Conservation (phyloP, 805 yeast genomes). For the Cyberlindnera bimundalis region DNA sequence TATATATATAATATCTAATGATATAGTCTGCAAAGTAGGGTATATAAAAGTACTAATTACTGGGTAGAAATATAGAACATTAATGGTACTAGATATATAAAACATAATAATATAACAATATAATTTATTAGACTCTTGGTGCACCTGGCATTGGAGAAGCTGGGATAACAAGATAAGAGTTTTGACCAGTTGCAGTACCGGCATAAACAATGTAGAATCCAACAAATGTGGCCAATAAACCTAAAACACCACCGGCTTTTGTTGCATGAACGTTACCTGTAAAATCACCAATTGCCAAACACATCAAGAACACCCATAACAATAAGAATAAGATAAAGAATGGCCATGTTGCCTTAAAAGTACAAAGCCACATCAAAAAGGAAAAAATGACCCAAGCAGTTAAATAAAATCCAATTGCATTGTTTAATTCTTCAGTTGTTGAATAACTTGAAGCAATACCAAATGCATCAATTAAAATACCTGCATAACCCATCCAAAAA, state of each 20-base stretch:
- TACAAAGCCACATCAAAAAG: slow-evolving; percentile 51
- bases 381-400: slow-evolving; percentile 66
- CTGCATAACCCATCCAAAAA: slow-evolving; percentile 75
- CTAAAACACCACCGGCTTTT: slow-evolving; percentile 62
- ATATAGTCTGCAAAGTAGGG: too few relatives aligned
- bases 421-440: slow-evolving; percentile 40
- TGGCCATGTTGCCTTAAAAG: slow-evolving; percentile 58
- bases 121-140: slow-evolving; percentile 28
- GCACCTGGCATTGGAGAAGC: slow-evolving; percentile 53
- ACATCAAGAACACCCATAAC: slow-evolving; percentile 51
- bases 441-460: slow-evolving; percentile 49
- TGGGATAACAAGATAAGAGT: slow-evolving; percentile 51
- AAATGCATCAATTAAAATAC: slow-evolving; percentile 55
- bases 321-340: slow-evolving; percentile 52
- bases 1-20: too few relatives aligned
- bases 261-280: slow-evolving; percentile 40
- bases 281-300: slow-evolving; percentile 49
- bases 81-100: too few relatives aligned
- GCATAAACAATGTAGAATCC: slow-evolving; percentile 67
- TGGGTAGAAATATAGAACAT: too few relatives aligned
- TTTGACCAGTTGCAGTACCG: slow-evolving; percentile 55
- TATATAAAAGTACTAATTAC: too few relatives aligned
- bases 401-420: slow-evolving; percentile 56
- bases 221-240: slow-evolving; percentile 49
- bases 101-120: not conserved